Base-by-base conservation (phyloP, 2,329 filamentous ascomycete species). In the Ophiostoma montium region DNA sequence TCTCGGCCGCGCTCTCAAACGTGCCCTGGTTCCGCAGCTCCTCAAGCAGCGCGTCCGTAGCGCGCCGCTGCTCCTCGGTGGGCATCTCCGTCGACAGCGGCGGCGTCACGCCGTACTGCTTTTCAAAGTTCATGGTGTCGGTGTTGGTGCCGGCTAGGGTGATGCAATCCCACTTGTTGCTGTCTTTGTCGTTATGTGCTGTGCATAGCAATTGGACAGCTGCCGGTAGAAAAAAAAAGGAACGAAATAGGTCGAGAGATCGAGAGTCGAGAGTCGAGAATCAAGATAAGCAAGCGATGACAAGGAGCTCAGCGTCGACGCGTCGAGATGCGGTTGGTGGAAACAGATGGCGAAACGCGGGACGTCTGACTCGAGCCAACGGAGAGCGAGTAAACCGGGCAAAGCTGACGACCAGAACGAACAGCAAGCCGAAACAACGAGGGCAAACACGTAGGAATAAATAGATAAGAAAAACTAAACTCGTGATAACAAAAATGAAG, bases 21-120 rank as follows among this genome's bases (percentile, higher is more conserved):
- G 92, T 95, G 66, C 94, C 90, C 66, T 95, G 86, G 36, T 74
- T 74, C 63, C 87, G 87, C 53, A 98, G 70, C 66, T 95, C 89
- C 50, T 85, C 79, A 50, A 95, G 76, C 41, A 98, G 75, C 50
- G 81, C 73, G 56, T 87, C 81, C 58, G 86, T 94, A 46, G 84
- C 77, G 55, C 82, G 74, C 50, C 83, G 76, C 63, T 98, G 90
- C 35, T 75, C 69, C 49, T 83, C 75, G 1, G 84, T 92, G 5
- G 92, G 92, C 21, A 88, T 72, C 19, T 74, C 71, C 12, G 74
- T 75, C 18, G 88, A 94, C 35, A 98, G 86, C 43, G 92, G 84
- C 57, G 82, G 82, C 52, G 88, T 95, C 43, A 94, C 77, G 60
- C 90, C 90, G 53, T 68, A 56, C 41, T 61, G 56, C 45, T 58